Evolutionary conservation across 78 protist genomes (phyloP).

Genomic region (slime mould (Dictyostelium discoideum)): DNA sequence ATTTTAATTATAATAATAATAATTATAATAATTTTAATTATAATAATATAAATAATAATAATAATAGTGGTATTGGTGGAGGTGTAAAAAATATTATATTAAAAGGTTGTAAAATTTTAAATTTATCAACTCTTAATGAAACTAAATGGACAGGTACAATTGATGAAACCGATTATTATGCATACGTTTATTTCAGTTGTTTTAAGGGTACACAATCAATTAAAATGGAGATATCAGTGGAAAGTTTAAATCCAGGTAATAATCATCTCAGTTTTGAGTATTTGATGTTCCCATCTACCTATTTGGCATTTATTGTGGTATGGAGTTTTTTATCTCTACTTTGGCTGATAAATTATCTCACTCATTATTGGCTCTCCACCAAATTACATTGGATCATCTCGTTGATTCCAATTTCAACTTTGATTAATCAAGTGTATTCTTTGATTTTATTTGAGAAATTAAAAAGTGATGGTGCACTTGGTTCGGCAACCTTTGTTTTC

Average conservation of each 20-base stretch:
- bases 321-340: background rate
- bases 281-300: background rate
- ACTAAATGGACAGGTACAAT: background rate
- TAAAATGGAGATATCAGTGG: slow-evolving; percentile 3
- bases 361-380: background rate
- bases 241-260: slow-evolving; percentile 6
- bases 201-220: background rate
- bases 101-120: background rate
- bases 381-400: slow-evolving; percentile 27
- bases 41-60: background rate
- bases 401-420: slow-evolving; percentile 42
- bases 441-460: background rate
- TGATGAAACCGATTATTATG: background rate
- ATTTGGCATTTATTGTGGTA: slow-evolving; percentile 4
- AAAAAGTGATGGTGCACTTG: slow-evolving; percentile 9
- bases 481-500: background rate
- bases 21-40: background rate
- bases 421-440: background rate
- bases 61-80: background rate
- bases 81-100: background rate
- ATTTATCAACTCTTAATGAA: background rate
- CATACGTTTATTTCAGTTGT: background rate
- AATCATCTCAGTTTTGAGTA: slow-evolving; percentile 29
- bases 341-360: slow-evolving; percentile 28
- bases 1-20: background rate